Evolutionary conservation across 768 basidiomycete genomes (phyloP), one percentile per base, ranked within the genome.

Genomic region (Termitomyces titanicus): DNA sequence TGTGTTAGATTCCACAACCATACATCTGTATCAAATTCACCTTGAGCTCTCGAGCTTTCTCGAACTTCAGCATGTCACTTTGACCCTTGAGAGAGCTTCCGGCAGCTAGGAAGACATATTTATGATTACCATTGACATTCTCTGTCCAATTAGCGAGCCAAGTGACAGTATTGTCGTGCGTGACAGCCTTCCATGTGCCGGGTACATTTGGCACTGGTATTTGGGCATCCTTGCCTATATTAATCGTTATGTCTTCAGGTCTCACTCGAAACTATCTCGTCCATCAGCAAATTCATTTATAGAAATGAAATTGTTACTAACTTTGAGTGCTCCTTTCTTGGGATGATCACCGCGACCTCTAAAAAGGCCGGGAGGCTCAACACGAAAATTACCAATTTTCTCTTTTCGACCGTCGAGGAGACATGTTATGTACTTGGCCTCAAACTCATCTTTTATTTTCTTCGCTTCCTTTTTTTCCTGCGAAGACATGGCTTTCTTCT

Each of bases 131-230:
- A 65, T 98, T 98, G 72, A 98, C 86, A 66, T 99, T 99, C 72
- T 98, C 97, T 44, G 94, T 94, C 97, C 97, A 99, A 53, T 90
- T 95, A 5, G 97, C 97, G 46, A 99, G 80, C 97, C 97, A 99
- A 12, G 97, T 98, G 25, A 98, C 97, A 3, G 94, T 98, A 61
- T 95, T 88, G 67, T 98, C 95, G 66, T 98, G 92, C 11, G 84
- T 79, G 20, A 97, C 77, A 3, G 79, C 77, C 68, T 91, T 94
- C 97, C 97, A 99, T 40, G 84, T 81, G 42, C 97, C 96, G 18
- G 94, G 86, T 67, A 89, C 85, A 61, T 97, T 98, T 4, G 97
- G 93, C n/a, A 81, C 72, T 1, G 97, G 97, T 27, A 89, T 73
- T 2, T 85, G 80, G 1, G 79, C 80, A 45, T 79, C 81, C 63